A percentile compares a stretch with the other conserved stretches of the same genome.
These are phyloP conservation scores for Populus hybrid DNA, from an alignment of 441 rosid genomes.

Conservation along the genomic window DNA sequence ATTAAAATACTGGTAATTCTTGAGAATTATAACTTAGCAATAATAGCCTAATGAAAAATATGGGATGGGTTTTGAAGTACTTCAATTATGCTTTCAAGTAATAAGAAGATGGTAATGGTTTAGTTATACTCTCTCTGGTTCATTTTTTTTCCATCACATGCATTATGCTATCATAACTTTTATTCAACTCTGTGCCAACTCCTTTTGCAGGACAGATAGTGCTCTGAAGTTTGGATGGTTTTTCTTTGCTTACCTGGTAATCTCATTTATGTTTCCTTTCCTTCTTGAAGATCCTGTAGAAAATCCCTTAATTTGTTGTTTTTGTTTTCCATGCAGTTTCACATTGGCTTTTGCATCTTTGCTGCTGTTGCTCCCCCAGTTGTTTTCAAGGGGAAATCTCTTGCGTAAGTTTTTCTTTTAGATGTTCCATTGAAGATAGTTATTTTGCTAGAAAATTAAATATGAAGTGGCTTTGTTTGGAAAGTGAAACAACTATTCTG, in stretches of 20 bases:
- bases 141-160: neutral
- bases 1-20: neutral
- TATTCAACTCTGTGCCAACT: constrained; percentile 12
- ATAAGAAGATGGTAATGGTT: neutral
- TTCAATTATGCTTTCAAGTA: neutral
- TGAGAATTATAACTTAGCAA: neutral
- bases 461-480: neutral
- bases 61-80: neutral
- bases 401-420: constrained; percentile 59
- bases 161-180: neutral
- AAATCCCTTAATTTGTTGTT: constrained; percentile 13
- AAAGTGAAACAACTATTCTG: neutral
- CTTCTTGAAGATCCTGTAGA: constrained; percentile 11
- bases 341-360: constrained; percentile 80
- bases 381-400: constrained; percentile 94
- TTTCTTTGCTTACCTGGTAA: constrained; percentile 78
- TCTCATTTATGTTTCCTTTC: constrained; percentile 20
- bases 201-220: constrained; percentile 87
- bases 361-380: constrained; percentile 95
- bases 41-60: neutral
- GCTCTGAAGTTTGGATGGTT: constrained; percentile 95
- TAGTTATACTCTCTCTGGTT: neutral
- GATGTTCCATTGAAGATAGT: neutral
- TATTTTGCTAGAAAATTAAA: neutral
- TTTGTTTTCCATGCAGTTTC: constrained; percentile 54